These are phyloP conservation scores for Chiua sp. DNA, from an alignment of 1,284 basidiomycete genomes.

Conservation along the genomic window DNA sequence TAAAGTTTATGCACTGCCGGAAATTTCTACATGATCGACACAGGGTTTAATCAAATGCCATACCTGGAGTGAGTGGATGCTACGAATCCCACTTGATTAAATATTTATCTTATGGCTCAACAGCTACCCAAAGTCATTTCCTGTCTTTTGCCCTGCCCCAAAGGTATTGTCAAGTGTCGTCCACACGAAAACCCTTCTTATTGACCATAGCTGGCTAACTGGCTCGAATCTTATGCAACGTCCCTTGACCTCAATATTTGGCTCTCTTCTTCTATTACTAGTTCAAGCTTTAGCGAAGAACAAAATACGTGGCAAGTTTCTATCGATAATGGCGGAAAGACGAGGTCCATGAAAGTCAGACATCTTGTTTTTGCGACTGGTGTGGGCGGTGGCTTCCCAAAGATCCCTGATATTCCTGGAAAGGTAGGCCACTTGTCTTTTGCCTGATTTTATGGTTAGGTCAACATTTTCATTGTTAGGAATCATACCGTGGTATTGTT, in stretches of 20 bases:
- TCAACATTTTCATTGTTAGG: slow-evolving; percentile 14
- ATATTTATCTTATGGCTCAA: background rate
- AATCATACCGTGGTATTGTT: slow-evolving; percentile 20
- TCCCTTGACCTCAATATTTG: slow-evolving; percentile 62
- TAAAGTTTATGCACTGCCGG: background rate
- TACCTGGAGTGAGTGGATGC: slow-evolving; percentile 27
- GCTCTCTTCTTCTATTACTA: slow-evolving; percentile 47
- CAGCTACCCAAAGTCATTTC: slow-evolving; percentile 45
- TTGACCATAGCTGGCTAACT: slow-evolving; percentile 51
- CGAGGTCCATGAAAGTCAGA: slow-evolving; percentile 33
- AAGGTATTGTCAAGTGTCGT: slow-evolving; percentile 26
- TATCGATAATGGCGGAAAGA: slow-evolving; percentile 29
- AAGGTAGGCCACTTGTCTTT: slow-evolving; percentile 14
- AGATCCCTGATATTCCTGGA: slow-evolving; percentile 36
- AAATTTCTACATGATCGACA: background rate
- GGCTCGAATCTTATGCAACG: slow-evolving; percentile 61
- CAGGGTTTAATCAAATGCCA: slow-evolving; percentile 31
- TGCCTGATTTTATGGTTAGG: background rate
- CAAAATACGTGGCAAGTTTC: slow-evolving; percentile 40
- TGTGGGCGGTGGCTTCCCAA: slow-evolving; percentile 40
- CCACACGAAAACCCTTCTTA: background rate
- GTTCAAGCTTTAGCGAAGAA: slow-evolving; percentile 40
- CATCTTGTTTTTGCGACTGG: slow-evolving; percentile 47
- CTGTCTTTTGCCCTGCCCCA: slow-evolving; percentile 38
- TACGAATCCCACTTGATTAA: background rate